Evolutionary conservation across 2,329 filamentous ascomycete genomes (phyloP), one percentile per base, ranked within the genome.

Genomic region (Trichoderma sp.): DNA sequence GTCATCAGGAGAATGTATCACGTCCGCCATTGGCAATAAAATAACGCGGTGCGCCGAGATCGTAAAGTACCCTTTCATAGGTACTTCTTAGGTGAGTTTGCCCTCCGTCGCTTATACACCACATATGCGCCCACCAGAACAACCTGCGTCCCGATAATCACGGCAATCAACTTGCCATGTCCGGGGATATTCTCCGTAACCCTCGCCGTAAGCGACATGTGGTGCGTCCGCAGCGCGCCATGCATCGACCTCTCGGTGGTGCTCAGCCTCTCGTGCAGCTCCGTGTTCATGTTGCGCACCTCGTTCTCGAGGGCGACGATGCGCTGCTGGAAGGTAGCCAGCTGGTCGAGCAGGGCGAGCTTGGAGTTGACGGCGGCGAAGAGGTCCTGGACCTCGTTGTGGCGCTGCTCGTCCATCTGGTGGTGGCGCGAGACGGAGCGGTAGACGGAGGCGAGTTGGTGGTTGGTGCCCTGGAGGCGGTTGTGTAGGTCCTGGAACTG

Each of bases 401-500:
- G 86, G 65, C 87, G 86, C 76, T 87, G 81, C 77, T 91, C 87
- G 74, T 85, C 82, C 47, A 86, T 80, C 71, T 83, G 82, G 64
- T 85, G 82, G 70, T 88, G 81, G 50, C 84, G 80, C 12, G 86
- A 83, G 53, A 91, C 81, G 70, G 88, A 82, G 55, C 85, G 86
- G 80, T 89, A 90, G 71, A 93, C 84, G 75, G 86, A 87, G 23
- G 86, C 85, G 55, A 94, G 83, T 77, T 92, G 90, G 81, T 93
- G 90, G 80, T 89, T 90, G 72, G 93, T 85, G 75, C 85, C 86
- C 80, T 95, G 93, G 20, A 98, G 84, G 36, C 94, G 92, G 83
- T 92, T 92, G 84, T 97, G 92, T 15, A 98, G 86, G 79, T 98
- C 95, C 39, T 87, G 86, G 79, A 98, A 95, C 80, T 97, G 94